Evolutionary conservation across 768 basidiomycete species (phyloP).

Genomic region (Russula vinacea): DNA sequence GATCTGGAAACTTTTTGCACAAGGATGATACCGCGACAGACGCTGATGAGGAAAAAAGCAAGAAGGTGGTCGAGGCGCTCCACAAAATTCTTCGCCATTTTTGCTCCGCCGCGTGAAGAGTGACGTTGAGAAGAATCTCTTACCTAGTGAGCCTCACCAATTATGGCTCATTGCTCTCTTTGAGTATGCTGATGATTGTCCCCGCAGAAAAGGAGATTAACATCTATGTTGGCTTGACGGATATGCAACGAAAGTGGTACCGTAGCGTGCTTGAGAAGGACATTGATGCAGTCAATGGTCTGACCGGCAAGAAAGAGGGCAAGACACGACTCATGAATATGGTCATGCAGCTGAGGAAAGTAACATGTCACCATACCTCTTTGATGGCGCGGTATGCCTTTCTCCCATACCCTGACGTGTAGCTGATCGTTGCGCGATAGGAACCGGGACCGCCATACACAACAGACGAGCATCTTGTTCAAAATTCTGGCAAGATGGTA

Average conservation of each 20-base stretch:
- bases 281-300: conserved; percentile 95
- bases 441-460: conserved; percentile 99
- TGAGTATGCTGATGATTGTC: conserved; percentile 12
- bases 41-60: conserved; percentile 77
- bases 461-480: conserved; percentile 92
- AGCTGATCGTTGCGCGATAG: conserved; percentile 36
- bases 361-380: conserved; percentile 87
- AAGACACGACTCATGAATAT: conserved; percentile 98
- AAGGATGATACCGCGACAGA: conserved; percentile 71
- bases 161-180: neutral
- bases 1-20: conserved; percentile 94
- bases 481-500: conserved; percentile 96
- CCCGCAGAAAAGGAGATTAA: conserved; percentile 92
- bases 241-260: conserved; percentile 99
- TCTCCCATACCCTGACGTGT: neutral
- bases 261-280: conserved; percentile 94
- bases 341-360: conserved; percentile 96
- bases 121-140: conserved; percentile 92
- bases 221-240: conserved; percentile 93
- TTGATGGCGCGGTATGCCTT: conserved; percentile 76
- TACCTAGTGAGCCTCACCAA: conserved; percentile 63
- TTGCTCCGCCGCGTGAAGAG: conserved; percentile 90
- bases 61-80: conserved; percentile 91
- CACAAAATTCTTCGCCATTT: conserved; percentile 96
- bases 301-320: conserved; percentile 97